Evolutionary conservation across 495 filamentous ascomycete species (phyloP).

Genomic region (Tirmania nivea): DNA sequence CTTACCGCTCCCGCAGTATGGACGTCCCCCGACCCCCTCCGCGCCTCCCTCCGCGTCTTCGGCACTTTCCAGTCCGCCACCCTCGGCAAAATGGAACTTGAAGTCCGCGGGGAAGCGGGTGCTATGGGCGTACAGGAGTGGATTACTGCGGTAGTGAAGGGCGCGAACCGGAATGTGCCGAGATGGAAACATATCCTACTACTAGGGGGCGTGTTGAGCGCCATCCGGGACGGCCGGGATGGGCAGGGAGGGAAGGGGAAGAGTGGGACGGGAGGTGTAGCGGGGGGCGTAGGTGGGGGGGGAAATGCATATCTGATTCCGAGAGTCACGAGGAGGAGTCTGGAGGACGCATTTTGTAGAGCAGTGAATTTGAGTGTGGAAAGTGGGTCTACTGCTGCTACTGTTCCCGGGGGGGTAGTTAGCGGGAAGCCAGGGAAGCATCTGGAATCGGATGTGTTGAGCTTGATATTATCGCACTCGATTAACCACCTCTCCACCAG

Average conservation of each 20-base stretch:
- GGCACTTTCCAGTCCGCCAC: slow-evolving; percentile 74
- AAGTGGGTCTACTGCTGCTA: neutral
- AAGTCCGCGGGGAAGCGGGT: slow-evolving; percentile 24
- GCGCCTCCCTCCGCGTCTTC: slow-evolving; percentile 51
- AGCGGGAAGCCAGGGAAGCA: slow-evolving; percentile 3
- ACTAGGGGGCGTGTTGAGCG: slow-evolving; percentile 60
- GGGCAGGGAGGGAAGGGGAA: slow-evolving; percentile 23
- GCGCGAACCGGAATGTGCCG: slow-evolving; percentile 57
- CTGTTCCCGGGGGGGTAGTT: no score
- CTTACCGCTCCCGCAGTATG: slow-evolving; percentile 74
- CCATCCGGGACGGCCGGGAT: slow-evolving; percentile 30
- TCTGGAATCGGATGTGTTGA: slow-evolving; percentile 17
- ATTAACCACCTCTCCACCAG: slow-evolving; percentile 14
- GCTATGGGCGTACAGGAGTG: slow-evolving; percentile 46
- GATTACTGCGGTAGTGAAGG: slow-evolving; percentile 61
- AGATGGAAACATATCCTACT: slow-evolving; percentile 76
- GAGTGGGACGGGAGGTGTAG: slow-evolving; percentile 40
- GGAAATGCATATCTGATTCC: slow-evolving; percentile 29
- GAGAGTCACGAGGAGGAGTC: slow-evolving; percentile 37
- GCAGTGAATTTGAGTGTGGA: slow-evolving; percentile 59
- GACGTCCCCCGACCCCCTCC: slow-evolving; percentile 48
- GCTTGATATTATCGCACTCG: slow-evolving; percentile 16
- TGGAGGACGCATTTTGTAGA: slow-evolving; percentile 56
- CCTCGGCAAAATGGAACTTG: slow-evolving; percentile 34
- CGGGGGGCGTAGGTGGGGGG: slow-evolving; percentile 13